phyloP scores from a whole-genome alignment of 768 basidiomycete genomes.

The Tylopilus plumbeoviolaceoides region DNA sequence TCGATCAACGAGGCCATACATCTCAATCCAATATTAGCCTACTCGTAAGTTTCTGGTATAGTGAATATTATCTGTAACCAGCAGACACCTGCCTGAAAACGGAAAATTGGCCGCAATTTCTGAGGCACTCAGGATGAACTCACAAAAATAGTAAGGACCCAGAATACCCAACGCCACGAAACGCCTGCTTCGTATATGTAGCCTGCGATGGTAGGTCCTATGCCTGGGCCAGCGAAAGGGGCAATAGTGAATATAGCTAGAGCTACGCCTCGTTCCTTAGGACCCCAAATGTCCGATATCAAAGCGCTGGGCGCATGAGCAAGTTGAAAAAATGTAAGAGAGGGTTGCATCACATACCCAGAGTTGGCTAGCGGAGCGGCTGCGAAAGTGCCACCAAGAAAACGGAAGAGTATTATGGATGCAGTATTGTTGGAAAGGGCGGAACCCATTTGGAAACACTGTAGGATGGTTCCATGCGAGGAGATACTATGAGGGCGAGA shows the following conservation, averaged over 20 bases:
- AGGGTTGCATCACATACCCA: slow-evolving; percentile 38
- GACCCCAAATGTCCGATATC: slow-evolving; percentile 62
- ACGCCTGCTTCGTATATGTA: slow-evolving; percentile 36
- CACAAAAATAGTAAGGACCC: slow-evolving; percentile 57
- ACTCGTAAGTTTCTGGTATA: slow-evolving; percentile 66
- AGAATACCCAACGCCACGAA: slow-evolving; percentile 68
- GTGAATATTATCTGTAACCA: slow-evolving; percentile 48
- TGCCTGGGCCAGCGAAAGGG: slow-evolving; percentile 64
- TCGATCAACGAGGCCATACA: slow-evolving; percentile 17
- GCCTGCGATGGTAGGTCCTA: slow-evolving; percentile 53
- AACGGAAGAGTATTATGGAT: slow-evolving; percentile 64
- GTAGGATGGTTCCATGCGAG: background rate
- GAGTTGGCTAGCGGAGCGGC: slow-evolving; percentile 66
- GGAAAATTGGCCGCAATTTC: background rate
- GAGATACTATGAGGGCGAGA: background rate
- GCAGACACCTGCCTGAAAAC: slow-evolving; percentile 44
- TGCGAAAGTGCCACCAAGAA: slow-evolving; percentile 68
- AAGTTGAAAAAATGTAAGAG: background rate
- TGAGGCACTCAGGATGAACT: slow-evolving; percentile 16
- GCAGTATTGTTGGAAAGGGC: slow-evolving; percentile 59
- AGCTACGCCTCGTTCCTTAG: slow-evolving; percentile 57
- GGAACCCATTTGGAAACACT: slow-evolving; percentile 58
- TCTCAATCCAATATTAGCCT: slow-evolving; percentile 23
- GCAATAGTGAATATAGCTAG: slow-evolving; percentile 60
- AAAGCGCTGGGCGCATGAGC: slow-evolving; percentile 35